Percentiles rank a stretch among this genome's conserved stretches.
These are phyloP conservation scores for Ziziphus jujuba DNA, from an alignment of 306 rosid species.

Conservation along the genomic window DNA sequence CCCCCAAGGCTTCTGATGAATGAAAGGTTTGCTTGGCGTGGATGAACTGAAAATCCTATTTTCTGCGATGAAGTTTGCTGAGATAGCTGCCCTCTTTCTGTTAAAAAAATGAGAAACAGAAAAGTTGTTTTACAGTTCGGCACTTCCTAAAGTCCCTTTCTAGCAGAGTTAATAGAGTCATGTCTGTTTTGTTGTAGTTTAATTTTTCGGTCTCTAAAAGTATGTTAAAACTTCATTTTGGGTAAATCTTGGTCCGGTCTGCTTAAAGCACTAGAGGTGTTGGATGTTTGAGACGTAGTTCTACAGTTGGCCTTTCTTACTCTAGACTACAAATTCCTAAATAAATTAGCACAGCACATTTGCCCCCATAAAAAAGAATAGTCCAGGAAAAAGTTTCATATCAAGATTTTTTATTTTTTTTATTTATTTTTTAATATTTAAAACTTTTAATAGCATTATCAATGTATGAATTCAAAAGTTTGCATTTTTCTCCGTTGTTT, in stretches of 20 bases:
- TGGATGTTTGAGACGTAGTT: constrained; percentile 24
- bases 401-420: too few relatives aligned
- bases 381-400: too few relatives aligned
- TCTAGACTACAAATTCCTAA: neutral
- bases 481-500: too few relatives aligned
- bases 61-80: constrained; percentile 23
- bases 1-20: constrained; percentile 61
- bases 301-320: constrained; percentile 8
- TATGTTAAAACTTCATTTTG: constrained; percentile 32
- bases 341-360: neutral
- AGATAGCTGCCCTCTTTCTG: constrained; percentile 11
- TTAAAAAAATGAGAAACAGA: constrained; percentile 13
- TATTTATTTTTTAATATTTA: too few relatives aligned
- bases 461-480: too few relatives aligned
- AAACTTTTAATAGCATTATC: too few relatives aligned
- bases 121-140: constrained; percentile 31
- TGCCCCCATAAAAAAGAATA: too few relatives aligned
- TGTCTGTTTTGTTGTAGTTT: constrained; percentile 51
- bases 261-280: constrained; percentile 22
- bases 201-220: constrained; percentile 25
- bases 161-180: constrained; percentile 41
- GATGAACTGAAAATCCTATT: constrained; percentile 13
- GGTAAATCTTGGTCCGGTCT: constrained; percentile 26
- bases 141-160: constrained; percentile 35
- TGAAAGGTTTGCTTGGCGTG: constrained; percentile 21